A percentile compares a stretch with the other conserved stretches of the same genome.
phyloP scores from a whole-genome alignment of 1,284 basidiomycete species.

The Pyrrhoderma noxium region DNA sequence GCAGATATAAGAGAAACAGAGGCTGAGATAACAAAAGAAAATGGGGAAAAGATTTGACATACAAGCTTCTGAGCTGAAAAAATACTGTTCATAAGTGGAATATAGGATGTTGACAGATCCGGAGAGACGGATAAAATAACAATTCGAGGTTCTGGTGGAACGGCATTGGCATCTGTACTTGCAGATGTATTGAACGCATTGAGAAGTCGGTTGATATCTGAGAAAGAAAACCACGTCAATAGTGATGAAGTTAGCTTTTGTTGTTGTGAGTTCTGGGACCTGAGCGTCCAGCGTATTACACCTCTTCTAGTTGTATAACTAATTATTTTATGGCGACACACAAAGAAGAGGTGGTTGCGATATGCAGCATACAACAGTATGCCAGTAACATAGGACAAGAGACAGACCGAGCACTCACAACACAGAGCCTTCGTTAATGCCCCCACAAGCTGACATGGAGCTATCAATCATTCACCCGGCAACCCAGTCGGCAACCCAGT shows the following conservation, averaged over 20 bases:
- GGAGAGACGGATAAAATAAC: slow-evolving; percentile 90
- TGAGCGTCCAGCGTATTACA: no score
- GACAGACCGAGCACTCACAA: no score
- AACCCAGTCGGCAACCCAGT: no score
- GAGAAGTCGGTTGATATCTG: slow-evolving; percentile 80
- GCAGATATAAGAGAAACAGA: no score
- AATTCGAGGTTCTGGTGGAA: slow-evolving; percentile 72
- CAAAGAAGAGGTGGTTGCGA: no score
- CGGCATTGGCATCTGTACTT: slow-evolving; percentile 33
- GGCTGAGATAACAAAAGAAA: background rate
- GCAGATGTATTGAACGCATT: slow-evolving; percentile 32
- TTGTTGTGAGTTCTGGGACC: no score
- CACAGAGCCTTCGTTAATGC: slow-evolving; percentile 87
- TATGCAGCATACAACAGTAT: no score
- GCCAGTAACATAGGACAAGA: no score
- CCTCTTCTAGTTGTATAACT: no score
- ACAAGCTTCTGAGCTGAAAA: slow-evolving; percentile 98
- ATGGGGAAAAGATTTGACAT: slow-evolving; percentile 24
- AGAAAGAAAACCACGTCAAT: slow-evolving; percentile 11
- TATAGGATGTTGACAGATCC: slow-evolving; percentile 82
- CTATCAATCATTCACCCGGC: slow-evolving; percentile 26
- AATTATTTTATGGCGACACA: no score
- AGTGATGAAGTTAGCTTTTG: no score
- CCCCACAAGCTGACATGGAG: slow-evolving; percentile 71
- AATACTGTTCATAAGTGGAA: slow-evolving; percentile 98